phyloP scores from a whole-genome alignment of 106 monocot genomes.

The Gastrodia elata region DNA sequence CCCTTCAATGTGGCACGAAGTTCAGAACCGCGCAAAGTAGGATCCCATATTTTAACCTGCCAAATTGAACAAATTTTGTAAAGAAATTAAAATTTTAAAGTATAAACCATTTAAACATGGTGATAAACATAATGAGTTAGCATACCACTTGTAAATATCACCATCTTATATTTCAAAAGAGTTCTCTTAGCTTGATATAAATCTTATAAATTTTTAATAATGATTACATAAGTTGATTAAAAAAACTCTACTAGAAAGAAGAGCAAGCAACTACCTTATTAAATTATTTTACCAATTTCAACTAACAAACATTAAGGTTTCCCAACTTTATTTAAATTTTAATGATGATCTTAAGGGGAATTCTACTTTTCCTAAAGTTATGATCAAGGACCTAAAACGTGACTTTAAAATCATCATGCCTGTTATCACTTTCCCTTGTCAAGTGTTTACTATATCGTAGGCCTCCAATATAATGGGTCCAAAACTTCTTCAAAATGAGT shows the following conservation, averaged over 20 bases:
- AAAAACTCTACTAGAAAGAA: neutral
- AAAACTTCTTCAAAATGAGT: too few species aligned
- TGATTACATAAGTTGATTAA: neutral
- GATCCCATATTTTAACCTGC: conserved; percentile 87
- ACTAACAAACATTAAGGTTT: neutral
- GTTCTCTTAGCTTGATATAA: neutral
- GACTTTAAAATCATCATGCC: too few species aligned
- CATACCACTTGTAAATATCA: neutral
- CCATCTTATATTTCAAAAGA: neutral
- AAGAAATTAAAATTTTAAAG: neutral
- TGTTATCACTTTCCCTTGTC: too few species aligned
- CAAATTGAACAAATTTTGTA: conserved; percentile 4
- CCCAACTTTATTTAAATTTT: too few species aligned
- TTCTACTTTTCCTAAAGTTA: too few species aligned
- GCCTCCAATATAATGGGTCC: too few species aligned
- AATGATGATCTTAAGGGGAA: too few species aligned
- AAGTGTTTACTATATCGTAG: too few species aligned
- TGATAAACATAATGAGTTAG: neutral
- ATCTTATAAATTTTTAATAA: conserved; percentile 2
- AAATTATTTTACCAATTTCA: neutral
- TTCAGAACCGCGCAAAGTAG: conserved; percentile 67
- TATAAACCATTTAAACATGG: neutral
- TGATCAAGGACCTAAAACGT: too few species aligned
- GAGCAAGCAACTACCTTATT: neutral
- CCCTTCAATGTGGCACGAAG: conserved; percentile 69